Conservation (phyloP, 1,284 basidiomycete genomes). For the Cryptococcus deneoformans region DNA sequence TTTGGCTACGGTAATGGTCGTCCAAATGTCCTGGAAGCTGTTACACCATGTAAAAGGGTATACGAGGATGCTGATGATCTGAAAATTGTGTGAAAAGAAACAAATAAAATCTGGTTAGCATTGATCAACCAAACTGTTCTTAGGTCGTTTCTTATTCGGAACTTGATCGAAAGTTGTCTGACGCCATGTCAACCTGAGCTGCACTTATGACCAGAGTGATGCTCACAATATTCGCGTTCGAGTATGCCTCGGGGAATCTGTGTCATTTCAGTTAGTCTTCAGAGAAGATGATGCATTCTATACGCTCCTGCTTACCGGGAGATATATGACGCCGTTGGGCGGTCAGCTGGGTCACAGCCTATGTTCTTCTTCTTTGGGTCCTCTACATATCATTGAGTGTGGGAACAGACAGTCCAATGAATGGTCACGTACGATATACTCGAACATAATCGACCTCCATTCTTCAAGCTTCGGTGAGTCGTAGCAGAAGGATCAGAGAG, state of each 20-base stretch:
- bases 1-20: too few species aligned
- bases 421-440: conserved; percentile 40
- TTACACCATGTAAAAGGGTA: too few species aligned
- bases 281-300: neutral
- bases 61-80: too few species aligned
- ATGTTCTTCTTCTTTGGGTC: conserved; percentile 44
- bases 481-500: neutral
- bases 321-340: conserved; percentile 60
- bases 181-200: conserved; percentile 1
- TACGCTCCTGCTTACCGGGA: conserved; percentile 11
- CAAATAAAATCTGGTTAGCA: conserved; percentile 17
- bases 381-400: conserved; percentile 8
- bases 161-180: conserved; percentile 31
- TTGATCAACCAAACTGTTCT: conserved; percentile 34
- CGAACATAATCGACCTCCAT: conserved; percentile 48
- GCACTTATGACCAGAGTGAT: conserved; percentile 3
- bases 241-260: conserved; percentile 34
- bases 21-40: too few species aligned
- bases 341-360: conserved; percentile 52
- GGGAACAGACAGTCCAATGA: neutral
- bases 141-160: conserved; percentile 23
- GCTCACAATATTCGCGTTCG: conserved; percentile 42
- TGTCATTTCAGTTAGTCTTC: neutral
- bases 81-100: neutral
- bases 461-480: conserved; percentile 3